Evolutionary conservation across 2,329 filamentous ascomycete genomes (phyloP), one percentile per base, ranked within the genome.

Genomic region (Cladosporium colombiae): DNA sequence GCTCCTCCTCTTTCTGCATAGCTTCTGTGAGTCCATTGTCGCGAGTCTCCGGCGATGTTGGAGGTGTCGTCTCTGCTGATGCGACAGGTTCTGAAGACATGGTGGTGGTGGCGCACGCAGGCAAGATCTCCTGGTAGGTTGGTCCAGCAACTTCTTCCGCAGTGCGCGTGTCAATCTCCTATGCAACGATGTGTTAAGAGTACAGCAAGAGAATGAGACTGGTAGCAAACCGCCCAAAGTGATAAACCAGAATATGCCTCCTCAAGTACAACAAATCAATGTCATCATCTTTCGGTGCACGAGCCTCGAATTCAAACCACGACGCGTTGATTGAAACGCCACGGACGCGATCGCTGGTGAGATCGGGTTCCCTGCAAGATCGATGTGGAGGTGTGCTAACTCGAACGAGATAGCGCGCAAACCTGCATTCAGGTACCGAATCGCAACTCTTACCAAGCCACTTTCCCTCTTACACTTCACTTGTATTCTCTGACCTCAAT

Each of bases 1-100:
- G 74, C 62, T 80, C 77, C 67, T 84, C 82, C 67, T 84, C 82
- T 31, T 72, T 74, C 67, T 79, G 75, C 79, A 83, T 79, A 27
- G 76, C 72, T 61, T 78, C 73, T 6, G 79, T 78, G 1, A 79
- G 70, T 27, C 70, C 72, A 64, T 66, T 68, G 56, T 74, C 69
- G 59, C 67, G 68, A 46, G 69, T 68, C 16, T 74, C 71, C n/a
- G 76, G 74, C 35, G 76, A 77, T 10, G 75, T 76, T 2, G 77
- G 74, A 57, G 76, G 75, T 65, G 75, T 78, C 21, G 71, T 65
- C 21, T 62, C 58, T n/a, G 56, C 64, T 35, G 61, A 55, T 16
- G 49, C 50, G 49, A 63, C 35, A n/a, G 64, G 49, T 40, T 66
- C 64, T 62, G 58, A 62, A 62, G 57, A 66, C 64, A 66, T 66